phyloP scores from a whole-genome alignment of 441 rosid genomes.

The Erodium texanum region DNA sequence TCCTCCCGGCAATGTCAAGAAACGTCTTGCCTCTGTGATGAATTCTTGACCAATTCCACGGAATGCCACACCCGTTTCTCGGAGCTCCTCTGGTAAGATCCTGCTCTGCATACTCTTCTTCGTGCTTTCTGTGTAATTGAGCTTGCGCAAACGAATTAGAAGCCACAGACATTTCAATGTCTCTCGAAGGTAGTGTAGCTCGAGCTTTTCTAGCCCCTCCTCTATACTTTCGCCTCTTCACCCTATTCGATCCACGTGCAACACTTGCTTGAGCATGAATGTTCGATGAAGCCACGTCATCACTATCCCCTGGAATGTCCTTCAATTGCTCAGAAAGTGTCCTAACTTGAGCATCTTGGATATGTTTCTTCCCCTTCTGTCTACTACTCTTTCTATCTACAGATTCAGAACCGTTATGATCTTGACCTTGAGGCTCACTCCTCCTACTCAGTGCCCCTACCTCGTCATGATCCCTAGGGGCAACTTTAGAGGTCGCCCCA shows the following conservation, averaged over 20 bases:
- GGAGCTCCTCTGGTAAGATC: conserved; percentile 23
- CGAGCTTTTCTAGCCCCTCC: conserved; percentile 47
- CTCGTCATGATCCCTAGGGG: conserved; percentile 33
- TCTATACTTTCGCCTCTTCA: conserved; percentile 67
- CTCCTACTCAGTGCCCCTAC: conserved; percentile 36
- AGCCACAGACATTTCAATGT: conserved; percentile 76
- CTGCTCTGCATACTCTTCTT: too few species aligned
- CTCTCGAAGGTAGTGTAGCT: too few species aligned
- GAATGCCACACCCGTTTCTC: conserved; percentile 83
- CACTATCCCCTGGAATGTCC: conserved; percentile 57
- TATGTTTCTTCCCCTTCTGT: conserved; percentile 45
- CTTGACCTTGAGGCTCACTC: conserved; percentile 28
- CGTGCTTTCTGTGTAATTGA: too few species aligned
- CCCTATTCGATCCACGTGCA: conserved; percentile 22
- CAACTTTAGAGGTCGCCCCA: conserved; percentile 51
- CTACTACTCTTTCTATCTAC: conserved; percentile 18
- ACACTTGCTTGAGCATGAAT: conserved; percentile 38
- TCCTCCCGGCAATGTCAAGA: conserved; percentile 91
- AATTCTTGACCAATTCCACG: conserved; percentile 96
- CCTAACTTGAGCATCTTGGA: conserved; percentile 44
- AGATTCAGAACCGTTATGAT: too few species aligned
- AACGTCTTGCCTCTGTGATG: conserved; percentile 75
- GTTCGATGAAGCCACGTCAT: conserved; percentile 66
- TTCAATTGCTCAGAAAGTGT: conserved; percentile 61
- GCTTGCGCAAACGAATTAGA: conserved; percentile 69